These are phyloP conservation scores for Scutellaria barbata DNA, from an alignment of 257 asterid species.

Conservation along the genomic window DNA sequence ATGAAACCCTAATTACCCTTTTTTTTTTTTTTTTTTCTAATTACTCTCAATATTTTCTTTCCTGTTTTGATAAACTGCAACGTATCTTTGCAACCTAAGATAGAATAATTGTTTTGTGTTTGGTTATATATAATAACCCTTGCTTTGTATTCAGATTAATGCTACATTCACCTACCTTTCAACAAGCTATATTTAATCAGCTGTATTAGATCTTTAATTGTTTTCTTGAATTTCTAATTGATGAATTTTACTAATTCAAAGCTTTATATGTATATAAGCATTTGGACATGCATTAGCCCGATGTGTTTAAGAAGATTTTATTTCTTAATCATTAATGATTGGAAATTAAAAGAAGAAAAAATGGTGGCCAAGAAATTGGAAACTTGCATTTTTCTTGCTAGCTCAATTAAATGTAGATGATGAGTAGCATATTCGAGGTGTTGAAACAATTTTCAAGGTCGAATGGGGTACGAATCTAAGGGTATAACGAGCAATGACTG, in stretches of 20 bases:
- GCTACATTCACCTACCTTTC: conserved; percentile 17
- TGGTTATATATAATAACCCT: neutral
- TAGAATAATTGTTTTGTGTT: too few relatives aligned
- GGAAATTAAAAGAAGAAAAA: too few relatives aligned
- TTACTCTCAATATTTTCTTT: neutral
- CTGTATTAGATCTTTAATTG: neutral
- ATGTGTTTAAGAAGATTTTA: too few relatives aligned
- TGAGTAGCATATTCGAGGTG: neutral
- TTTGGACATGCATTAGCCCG: too few relatives aligned
- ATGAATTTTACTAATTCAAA: too few relatives aligned
- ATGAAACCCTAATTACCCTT: conserved; percentile 42
- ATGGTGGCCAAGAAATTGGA: too few relatives aligned
- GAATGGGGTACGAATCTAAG: conserved; percentile 42
- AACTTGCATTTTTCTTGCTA: too few relatives aligned
- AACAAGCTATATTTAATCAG: neutral
- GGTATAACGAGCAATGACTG: conserved; percentile 52
- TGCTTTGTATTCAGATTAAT: conserved; percentile 1
- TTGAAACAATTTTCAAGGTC: conserved; percentile 42
- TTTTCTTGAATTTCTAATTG: neutral
- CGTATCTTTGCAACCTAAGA: too few relatives aligned
- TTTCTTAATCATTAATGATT: too few relatives aligned
- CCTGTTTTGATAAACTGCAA: neutral
- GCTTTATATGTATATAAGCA: too few relatives aligned
- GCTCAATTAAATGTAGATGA: too few relatives aligned
- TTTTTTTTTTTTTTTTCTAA: neutral